A percentile compares a stretch with the other conserved stretches of the same genome.
These are phyloP conservation scores for Talaromyces sp. DNA, from an alignment of 2,329 filamentous ascomycete species.

Conservation along the genomic window DNA sequence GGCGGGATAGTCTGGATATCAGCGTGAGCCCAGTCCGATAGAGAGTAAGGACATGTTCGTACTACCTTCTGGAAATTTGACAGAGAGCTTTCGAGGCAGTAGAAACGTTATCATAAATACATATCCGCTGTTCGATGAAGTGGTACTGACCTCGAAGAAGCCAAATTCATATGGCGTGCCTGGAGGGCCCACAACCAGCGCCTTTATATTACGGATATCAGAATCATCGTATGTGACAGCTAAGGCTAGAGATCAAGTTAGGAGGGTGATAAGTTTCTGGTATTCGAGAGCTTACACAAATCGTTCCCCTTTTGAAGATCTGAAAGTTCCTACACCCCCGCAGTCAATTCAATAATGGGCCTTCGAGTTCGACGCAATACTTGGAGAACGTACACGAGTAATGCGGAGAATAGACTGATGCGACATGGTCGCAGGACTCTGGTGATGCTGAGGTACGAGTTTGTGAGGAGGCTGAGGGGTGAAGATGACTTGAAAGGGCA, in stretches of 20 bases:
- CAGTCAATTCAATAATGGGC: not conserved
- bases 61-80: constrained; percentile 78
- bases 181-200: constrained; percentile 85
- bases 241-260: constrained; percentile 56
- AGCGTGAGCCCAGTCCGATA: constrained; percentile 1
- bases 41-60: constrained; percentile 9
- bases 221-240: constrained; percentile 82
- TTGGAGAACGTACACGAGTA: constrained; percentile 61
- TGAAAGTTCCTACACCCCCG: constrained; percentile 65
- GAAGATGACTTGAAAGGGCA: no score
- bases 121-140: not conserved
- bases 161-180: constrained; percentile 96
- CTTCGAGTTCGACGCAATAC: not conserved
- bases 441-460: not conserved
- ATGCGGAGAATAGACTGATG: constrained; percentile 88
- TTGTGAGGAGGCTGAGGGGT: no score
- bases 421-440: constrained; percentile 53
- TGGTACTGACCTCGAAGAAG: constrained; percentile 74
- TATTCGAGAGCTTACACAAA: constrained; percentile 60
- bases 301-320: constrained; percentile 81
- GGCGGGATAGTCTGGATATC: constrained; percentile 67
- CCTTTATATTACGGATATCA: constrained; percentile 83
- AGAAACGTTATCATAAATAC: not conserved
- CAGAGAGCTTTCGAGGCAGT: constrained; percentile 57
- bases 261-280: not conserved